Evolutionary conservation across 2,329 filamentous ascomycete genomes (phyloP).

Genomic region (Pseudogymnoascus sp.): DNA sequence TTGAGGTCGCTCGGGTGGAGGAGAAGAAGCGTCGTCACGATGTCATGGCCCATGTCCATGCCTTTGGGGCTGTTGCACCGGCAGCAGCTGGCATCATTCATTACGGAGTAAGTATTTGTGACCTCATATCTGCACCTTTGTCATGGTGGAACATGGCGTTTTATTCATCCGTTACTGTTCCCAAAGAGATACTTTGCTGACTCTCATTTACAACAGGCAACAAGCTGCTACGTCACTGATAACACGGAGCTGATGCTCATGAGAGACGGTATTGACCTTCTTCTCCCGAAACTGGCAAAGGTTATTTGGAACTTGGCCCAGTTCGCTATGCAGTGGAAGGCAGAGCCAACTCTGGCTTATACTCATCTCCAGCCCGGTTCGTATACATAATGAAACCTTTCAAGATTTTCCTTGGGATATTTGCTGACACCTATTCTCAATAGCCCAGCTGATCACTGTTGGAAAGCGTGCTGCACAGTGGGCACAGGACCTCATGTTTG

Average conservation of each 20-base stretch:
- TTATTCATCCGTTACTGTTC: constrained; percentile 18
- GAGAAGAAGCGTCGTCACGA: constrained; percentile 67
- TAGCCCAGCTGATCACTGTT: constrained; percentile 42
- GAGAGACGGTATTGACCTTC: constrained; percentile 66
- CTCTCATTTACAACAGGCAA: constrained; percentile 24
- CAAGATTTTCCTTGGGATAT: neutral
- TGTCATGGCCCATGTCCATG: constrained; percentile 62
- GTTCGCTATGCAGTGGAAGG: constrained; percentile 70
- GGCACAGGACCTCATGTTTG: constrained; percentile 70
- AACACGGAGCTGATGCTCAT: constrained; percentile 75
- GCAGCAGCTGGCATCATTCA: constrained; percentile 81
- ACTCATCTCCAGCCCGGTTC: constrained; percentile 57
- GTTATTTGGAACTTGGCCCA: constrained; percentile 67
- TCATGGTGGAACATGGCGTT: constrained; percentile 17
- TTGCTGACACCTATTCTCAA: constrained; percentile 14
- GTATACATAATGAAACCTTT: neutral
- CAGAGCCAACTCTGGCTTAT: constrained; percentile 66
- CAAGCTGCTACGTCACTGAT: constrained; percentile 58
- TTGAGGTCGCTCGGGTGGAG: constrained; percentile 67
- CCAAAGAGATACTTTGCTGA: constrained; percentile 13
- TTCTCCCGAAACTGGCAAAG: constrained; percentile 71
- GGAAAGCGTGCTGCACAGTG: constrained; percentile 57
- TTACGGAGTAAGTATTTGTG: constrained; percentile 40
- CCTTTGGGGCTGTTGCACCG: constrained; percentile 67
- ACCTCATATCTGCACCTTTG: constrained; percentile 40